Percentiles rank a stretch among this genome's conserved stretches.
phyloP scores from a whole-genome alignment of 1,284 basidiomycete genomes.

The Sutorius eximius region DNA sequence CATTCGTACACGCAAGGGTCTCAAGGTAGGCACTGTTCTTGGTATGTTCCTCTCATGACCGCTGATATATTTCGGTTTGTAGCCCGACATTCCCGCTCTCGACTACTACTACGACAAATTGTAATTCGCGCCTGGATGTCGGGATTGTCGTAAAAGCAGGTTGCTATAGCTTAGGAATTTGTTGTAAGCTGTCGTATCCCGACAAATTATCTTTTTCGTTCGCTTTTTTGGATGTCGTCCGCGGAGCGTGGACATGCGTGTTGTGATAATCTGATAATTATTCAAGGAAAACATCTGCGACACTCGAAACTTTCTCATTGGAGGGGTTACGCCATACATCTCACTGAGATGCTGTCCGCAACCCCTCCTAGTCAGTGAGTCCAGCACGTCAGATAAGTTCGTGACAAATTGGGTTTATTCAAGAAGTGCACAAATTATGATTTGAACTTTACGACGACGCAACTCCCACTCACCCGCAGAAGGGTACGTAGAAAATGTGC shows the following conservation, averaged over 20 bases:
- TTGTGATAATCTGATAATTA: not conserved
- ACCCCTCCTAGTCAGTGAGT: not conserved
- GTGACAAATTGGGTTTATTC: not conserved
- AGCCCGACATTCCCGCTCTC: conserved; percentile 84
- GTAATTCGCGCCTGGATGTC: conserved; percentile 31
- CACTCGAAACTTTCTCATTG: not conserved
- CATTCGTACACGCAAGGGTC: conserved; percentile 92
- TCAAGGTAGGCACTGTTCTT: conserved; percentile 60
- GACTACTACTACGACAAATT: conserved; percentile 93
- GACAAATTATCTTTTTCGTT: conserved; percentile 10
- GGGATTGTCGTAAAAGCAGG: conserved; percentile 8
- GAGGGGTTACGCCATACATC: not conserved
- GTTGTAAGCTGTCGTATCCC: conserved; percentile 21
- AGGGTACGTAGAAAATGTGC: not conserved
- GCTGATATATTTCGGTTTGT: conserved; percentile 12
- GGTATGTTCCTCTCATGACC: not conserved
- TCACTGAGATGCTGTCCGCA: not conserved
- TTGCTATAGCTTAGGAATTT: conserved; percentile 5
- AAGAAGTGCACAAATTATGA: not conserved
- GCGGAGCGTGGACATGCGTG: not conserved
- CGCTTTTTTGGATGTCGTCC: not conserved
- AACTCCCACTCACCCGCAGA: not conserved
- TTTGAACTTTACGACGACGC: not conserved
- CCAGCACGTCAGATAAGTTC: not conserved
- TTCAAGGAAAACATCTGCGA: not conserved